phyloP scores from a whole-genome alignment of 2,329 filamentous ascomycete species.

The Aspergillus sp. region DNA sequence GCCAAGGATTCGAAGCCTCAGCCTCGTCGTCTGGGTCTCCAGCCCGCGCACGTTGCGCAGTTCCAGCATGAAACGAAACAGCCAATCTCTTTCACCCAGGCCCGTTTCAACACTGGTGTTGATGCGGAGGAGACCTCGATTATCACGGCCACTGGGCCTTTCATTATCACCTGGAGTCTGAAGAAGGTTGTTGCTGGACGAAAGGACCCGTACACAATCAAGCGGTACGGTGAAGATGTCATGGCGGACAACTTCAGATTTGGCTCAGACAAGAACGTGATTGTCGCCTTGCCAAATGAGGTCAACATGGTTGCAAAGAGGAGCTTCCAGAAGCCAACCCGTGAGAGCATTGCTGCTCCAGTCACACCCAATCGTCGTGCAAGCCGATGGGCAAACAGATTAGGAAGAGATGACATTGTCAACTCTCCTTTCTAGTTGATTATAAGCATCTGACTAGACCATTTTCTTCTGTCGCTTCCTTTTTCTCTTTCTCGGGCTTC shows the following conservation, averaged over 20 bases:
- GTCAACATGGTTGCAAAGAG: slow-evolving; percentile 95
- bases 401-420: slow-evolving; percentile 79
- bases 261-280: slow-evolving; percentile 94
- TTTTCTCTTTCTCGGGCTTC: slow-evolving; percentile 7
- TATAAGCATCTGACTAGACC: background rate
- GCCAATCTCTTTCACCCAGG: slow-evolving; percentile 80
- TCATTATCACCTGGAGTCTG: slow-evolving; percentile 93
- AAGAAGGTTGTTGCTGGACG: slow-evolving; percentile 78
- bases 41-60: slow-evolving; percentile 88
- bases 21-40: slow-evolving; percentile 81
- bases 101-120: slow-evolving; percentile 87
- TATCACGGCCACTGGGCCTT: slow-evolving; percentile 92
- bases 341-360: slow-evolving; percentile 80
- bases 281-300: slow-evolving; percentile 92
- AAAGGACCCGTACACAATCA: slow-evolving; percentile 91
- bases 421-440: slow-evolving; percentile 57
- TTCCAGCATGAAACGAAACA: slow-evolving; percentile 94
- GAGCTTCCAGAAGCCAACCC: slow-evolving; percentile 77
- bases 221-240: slow-evolving; percentile 90
- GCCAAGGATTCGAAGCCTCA: slow-evolving; percentile 90
- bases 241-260: slow-evolving; percentile 99
- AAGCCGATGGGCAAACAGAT: slow-evolving; percentile 31
- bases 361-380: slow-evolving; percentile 41
- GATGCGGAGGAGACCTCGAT: slow-evolving; percentile 83
- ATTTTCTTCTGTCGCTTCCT: slow-evolving; percentile 1